phyloP scores from a whole-genome alignment of 2,329 filamentous ascomycete genomes.

The Thielaviopsis musarum region DNA sequence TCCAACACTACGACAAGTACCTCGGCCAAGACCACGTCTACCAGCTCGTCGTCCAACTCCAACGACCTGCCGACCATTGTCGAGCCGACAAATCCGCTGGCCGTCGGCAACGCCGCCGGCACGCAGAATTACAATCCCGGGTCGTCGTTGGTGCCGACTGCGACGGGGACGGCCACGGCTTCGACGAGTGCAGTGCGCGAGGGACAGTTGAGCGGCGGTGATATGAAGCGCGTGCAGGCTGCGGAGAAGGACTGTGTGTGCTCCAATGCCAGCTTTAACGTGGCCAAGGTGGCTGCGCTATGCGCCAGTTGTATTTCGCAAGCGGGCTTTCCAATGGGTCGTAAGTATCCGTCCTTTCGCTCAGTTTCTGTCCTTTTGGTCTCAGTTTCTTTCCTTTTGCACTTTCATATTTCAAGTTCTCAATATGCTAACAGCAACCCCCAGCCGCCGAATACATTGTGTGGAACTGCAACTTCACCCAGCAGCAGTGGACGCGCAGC shows the following conservation, averaged over 20 bases:
- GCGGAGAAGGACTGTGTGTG: slow-evolving; percentile 23
- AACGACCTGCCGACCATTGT: slow-evolving; percentile 6
- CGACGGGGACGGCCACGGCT: slow-evolving; percentile 2
- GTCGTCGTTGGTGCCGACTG: background rate
- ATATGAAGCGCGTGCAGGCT: slow-evolving; percentile 14
- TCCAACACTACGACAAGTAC: background rate
- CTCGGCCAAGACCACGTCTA: background rate
- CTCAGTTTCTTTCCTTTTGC: background rate
- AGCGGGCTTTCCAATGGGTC: slow-evolving; percentile 18
- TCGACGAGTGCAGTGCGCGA: slow-evolving; percentile 6
- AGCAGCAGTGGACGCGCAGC: slow-evolving; percentile 17
- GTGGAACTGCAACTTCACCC: slow-evolving; percentile 20
- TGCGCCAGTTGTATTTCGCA: slow-evolving; percentile 24
- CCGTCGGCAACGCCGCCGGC: slow-evolving; percentile 12
- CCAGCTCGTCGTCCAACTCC: background rate
- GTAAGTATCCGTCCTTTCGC: slow-evolving; percentile 16
- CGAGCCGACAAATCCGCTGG: slow-evolving; percentile 9
- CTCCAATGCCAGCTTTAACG: slow-evolving; percentile 24
- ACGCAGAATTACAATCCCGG: background rate
- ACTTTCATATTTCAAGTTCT: background rate
- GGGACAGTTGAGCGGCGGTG: slow-evolving; percentile 13
- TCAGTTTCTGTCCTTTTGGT: background rate
- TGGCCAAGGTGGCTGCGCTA: slow-evolving; percentile 21
- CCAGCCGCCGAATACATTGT: slow-evolving; percentile 23
- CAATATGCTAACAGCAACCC: background rate